Percentiles rank a stretch among this genome's conserved stretches.
Conservation (phyloP, 257 asterid genomes). For the Solanum sitiens region DNA sequence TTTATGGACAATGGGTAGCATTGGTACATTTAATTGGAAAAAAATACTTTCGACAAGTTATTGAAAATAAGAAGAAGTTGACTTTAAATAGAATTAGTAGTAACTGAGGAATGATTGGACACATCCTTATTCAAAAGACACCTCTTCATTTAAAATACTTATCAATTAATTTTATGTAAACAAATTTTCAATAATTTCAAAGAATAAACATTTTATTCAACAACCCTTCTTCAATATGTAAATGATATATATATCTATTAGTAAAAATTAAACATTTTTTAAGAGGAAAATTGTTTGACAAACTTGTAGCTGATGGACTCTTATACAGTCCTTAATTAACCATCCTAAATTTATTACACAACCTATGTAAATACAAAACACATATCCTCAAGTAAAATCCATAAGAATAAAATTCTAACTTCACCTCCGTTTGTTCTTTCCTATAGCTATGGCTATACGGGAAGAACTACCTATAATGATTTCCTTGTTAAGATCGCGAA, state of each 20-base stretch:
- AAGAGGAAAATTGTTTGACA: too few species aligned
- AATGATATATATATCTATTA: background rate
- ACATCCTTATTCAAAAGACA: background rate
- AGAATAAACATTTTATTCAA: background rate
- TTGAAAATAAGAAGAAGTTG: background rate
- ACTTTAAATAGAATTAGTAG: too few species aligned
- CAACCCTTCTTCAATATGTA: background rate
- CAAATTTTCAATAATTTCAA: too few species aligned
- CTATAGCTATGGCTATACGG: background rate
- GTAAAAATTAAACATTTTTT: too few species aligned
- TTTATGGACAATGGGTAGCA: too few species aligned
- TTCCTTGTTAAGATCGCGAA: background rate
- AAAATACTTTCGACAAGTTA: background rate
- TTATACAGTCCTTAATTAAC: background rate
- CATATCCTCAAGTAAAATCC: background rate
- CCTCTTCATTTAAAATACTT: background rate
- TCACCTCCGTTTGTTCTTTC: background rate
- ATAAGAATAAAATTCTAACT: background rate
- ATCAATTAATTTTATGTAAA: too few species aligned
- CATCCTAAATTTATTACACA: background rate
- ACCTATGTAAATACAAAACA: background rate
- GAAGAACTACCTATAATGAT: background rate
- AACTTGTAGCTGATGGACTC: too few species aligned
- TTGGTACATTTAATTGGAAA: too few species aligned
- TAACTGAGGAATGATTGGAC: too few species aligned